A percentile compares a stretch with the other conserved stretches of the same genome.
phyloP scores from a whole-genome alignment of 257 asterid genomes.

The Henckelia pumila region DNA sequence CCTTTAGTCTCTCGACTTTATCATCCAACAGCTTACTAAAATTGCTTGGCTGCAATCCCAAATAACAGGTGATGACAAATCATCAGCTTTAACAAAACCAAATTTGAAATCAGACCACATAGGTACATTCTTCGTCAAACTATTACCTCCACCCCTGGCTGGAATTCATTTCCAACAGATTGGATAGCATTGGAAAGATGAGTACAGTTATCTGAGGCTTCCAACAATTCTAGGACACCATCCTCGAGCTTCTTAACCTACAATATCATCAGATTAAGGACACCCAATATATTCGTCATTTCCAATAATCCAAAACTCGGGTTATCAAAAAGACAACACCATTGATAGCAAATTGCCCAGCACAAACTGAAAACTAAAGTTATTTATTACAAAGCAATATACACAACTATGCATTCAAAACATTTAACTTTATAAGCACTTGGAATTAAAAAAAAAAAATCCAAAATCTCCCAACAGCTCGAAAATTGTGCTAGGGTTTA shows the following conservation, averaged over 20 bases:
- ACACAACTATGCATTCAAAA: no score
- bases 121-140: conserved; percentile 19
- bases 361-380: background rate
- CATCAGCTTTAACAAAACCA: conserved; percentile 21
- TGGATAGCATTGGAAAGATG: conserved; percentile 66
- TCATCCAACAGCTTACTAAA: conserved; percentile 67
- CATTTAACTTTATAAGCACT: no score
- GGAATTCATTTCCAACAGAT: conserved; percentile 55
- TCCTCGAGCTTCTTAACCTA: conserved; percentile 88
- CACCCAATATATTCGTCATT: background rate
- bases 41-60: conserved; percentile 56
- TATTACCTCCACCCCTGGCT: conserved; percentile 58
- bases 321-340: background rate
- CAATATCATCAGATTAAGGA: conserved; percentile 21
- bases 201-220: conserved; percentile 63
- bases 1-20: conserved; percentile 50
- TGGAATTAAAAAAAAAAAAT: background rate
- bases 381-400: no score
- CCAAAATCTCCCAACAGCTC: background rate
- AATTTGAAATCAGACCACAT: conserved; percentile 4
- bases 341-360: background rate
- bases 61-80: conserved; percentile 11
- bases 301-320: background rate
- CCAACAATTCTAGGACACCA: conserved; percentile 51
- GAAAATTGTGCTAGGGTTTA: conserved; percentile 38